These are phyloP conservation scores for Kernera saxatilis DNA, from an alignment of 345 rosid species.

Conservation along the genomic window DNA sequence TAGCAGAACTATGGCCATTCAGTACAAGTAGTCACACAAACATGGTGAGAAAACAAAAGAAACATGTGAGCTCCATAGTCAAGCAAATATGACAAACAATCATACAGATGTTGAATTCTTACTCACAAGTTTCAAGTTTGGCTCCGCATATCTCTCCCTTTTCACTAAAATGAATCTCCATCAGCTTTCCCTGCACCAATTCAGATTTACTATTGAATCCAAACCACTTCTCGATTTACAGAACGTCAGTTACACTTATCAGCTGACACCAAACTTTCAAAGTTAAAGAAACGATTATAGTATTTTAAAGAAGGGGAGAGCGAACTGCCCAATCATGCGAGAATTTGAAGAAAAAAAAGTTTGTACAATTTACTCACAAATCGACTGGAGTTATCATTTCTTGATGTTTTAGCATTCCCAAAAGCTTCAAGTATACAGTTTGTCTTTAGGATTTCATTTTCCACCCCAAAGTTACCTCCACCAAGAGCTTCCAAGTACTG, in stretches of 20 bases:
- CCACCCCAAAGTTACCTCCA: slow-evolving; percentile 63
- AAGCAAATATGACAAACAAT: background rate
- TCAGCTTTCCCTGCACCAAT: slow-evolving; percentile 73
- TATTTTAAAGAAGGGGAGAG: background rate
- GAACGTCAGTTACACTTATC: background rate
- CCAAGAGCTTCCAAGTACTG: slow-evolving; percentile 82
- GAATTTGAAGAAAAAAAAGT: background rate
- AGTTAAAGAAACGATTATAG: background rate
- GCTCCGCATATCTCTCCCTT: slow-evolving; percentile 80
- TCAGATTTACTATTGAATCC: background rate
- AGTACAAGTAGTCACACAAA: background rate
- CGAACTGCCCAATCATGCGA: background rate
- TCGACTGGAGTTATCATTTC: slow-evolving; percentile 85
- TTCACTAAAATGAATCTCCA: slow-evolving; percentile 69
- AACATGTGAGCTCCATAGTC: background rate
- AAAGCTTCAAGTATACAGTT: slow-evolving; percentile 83
- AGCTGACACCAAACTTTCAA: background rate
- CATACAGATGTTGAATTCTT: background rate
- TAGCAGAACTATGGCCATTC: slow-evolving; percentile 52
- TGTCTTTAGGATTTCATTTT: slow-evolving; percentile 54
- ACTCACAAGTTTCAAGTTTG: slow-evolving; percentile 81
- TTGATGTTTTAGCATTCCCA: slow-evolving; percentile 93
- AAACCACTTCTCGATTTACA: background rate
- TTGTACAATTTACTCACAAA: slow-evolving; percentile 41
- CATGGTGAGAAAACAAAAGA: background rate